A percentile compares a stretch with the other conserved stretches of the same genome.
These are phyloP conservation scores for Teratosphaeria zuluensis DNA, from an alignment of 2,329 filamentous ascomycete genomes.

Conservation along the genomic window DNA sequence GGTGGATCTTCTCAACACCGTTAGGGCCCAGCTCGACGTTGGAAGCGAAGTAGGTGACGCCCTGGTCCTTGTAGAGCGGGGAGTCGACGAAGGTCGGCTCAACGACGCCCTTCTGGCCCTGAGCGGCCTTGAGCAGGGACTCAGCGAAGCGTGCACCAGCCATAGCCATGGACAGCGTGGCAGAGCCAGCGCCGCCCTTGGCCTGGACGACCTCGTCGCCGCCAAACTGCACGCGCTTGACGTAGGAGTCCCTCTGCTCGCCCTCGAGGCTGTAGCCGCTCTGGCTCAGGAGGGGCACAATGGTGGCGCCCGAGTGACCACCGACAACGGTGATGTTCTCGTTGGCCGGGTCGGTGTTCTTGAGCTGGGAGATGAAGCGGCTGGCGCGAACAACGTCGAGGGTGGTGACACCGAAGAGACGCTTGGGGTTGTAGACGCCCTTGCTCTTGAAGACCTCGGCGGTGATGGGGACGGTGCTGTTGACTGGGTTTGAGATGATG, in stretches of 20 bases:
- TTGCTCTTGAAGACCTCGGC: constrained; percentile 92
- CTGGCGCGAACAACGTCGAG: constrained; percentile 96
- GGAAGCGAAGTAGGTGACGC: constrained; percentile 93
- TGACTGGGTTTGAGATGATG: constrained; percentile 97
- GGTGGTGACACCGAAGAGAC: constrained; percentile 97
- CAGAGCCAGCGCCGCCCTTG: constrained; percentile 94
- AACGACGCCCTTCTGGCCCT: constrained; percentile 88
- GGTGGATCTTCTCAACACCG: constrained; percentile 88
- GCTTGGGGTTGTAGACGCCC: constrained; percentile 98
- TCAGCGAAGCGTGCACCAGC: constrained; percentile 80
- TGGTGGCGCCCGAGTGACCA: constrained; percentile 96
- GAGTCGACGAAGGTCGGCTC: constrained; percentile 97
- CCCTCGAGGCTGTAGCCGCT: constrained; percentile 78
- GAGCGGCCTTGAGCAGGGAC: constrained; percentile 80
- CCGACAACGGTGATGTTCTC: constrained; percentile 95
- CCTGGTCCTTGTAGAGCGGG: constrained; percentile 97
- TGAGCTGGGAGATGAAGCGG: constrained; percentile 94
- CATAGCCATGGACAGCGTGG: constrained; percentile 98
- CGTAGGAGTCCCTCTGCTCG: constrained; percentile 62
- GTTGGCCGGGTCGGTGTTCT: constrained; percentile 77
- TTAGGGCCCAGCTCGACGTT: constrained; percentile 92
- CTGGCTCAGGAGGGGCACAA: constrained; percentile 95
- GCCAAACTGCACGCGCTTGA: constrained; percentile 96
- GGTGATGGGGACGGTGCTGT: constrained; percentile 97
- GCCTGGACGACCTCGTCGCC: constrained; percentile 98